Evolutionary conservation across 1,284 basidiomycete species (phyloP).

Genomic region (Mrakiaceae sp.): DNA sequence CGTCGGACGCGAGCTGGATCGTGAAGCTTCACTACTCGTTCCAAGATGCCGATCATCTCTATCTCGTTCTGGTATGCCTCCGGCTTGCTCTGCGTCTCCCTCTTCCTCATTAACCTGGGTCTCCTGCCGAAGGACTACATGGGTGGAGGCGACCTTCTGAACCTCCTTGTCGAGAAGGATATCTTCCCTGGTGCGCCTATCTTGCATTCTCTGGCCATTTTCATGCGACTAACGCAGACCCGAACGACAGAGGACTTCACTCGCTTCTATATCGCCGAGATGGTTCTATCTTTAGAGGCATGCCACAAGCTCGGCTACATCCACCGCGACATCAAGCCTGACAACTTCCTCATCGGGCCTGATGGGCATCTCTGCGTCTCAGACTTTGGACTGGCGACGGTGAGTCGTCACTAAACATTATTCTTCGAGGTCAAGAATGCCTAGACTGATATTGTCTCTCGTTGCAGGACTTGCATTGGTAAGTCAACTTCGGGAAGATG

Average conservation of each 20-base stretch:
- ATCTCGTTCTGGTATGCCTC: slow-evolving; percentile 45
- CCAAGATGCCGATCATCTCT: slow-evolving; percentile 83
- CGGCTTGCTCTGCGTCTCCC: slow-evolving; percentile 21
- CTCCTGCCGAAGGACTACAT: slow-evolving; percentile 59
- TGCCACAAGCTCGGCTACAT: slow-evolving; percentile 93
- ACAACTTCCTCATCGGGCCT: slow-evolving; percentile 42
- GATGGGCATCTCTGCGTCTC: slow-evolving; percentile 87
- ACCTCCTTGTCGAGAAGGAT: slow-evolving; percentile 85
- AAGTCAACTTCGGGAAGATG: slow-evolving; percentile 15
- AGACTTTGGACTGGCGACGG: slow-evolving; percentile 86
- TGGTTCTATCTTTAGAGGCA: slow-evolving; percentile 90
- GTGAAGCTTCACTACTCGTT: slow-evolving; percentile 84
- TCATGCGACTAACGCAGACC: background rate
- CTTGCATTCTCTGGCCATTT: background rate
- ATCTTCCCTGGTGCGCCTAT: slow-evolving; percentile 51
- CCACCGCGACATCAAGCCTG: slow-evolving; percentile 90
- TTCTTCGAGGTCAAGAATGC: too few relatives aligned
- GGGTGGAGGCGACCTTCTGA: slow-evolving; percentile 91
- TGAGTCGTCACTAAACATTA: slow-evolving; percentile 29
- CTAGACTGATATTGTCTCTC: slow-evolving; percentile 8
- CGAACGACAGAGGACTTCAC: background rate
- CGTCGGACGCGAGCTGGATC: slow-evolving; percentile 61
- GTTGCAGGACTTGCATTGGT: slow-evolving; percentile 28
- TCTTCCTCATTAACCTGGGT: slow-evolving; percentile 28
- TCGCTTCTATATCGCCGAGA: slow-evolving; percentile 87